phyloP scores from a whole-genome alignment of 1,284 basidiomycete genomes.

The Apiotrichum gamsii region DNA sequence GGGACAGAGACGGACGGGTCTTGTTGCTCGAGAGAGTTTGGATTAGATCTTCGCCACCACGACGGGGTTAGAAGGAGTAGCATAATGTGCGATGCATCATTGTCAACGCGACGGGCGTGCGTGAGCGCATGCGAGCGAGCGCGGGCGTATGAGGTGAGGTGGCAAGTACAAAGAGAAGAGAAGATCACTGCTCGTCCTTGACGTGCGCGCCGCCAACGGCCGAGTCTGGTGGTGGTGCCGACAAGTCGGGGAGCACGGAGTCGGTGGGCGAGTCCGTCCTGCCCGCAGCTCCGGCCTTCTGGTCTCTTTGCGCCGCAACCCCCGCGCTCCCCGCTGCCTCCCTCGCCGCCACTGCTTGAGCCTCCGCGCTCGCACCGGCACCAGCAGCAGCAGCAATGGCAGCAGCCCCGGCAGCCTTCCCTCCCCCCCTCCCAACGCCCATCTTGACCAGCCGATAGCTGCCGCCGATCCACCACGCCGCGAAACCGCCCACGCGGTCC shows the following conservation, averaged over 20 bases:
- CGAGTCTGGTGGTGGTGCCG: neutral
- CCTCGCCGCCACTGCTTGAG: too few relatives aligned
- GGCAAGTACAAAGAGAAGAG: too few relatives aligned
- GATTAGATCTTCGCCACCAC: too few relatives aligned
- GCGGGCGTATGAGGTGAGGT: too few relatives aligned
- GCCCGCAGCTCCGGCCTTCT: too few relatives aligned
- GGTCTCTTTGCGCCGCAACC: too few relatives aligned
- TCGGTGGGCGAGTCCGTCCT: neutral
- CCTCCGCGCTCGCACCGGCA: neutral
- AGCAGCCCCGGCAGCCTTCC: neutral
- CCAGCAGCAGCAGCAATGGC: neutral
- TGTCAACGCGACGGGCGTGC: neutral
- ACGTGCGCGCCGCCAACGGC: neutral
- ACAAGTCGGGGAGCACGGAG: neutral
- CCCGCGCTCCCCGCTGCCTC: neutral
- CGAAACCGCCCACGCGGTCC: slow-evolving; percentile 51
- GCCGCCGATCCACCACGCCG: slow-evolving; percentile 44
- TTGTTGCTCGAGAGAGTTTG: too few relatives aligned
- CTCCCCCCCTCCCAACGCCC: slow-evolving; percentile 22
- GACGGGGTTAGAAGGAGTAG: too few relatives aligned
- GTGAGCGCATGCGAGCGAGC: too few relatives aligned
- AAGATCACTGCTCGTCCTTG: neutral
- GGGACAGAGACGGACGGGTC: too few relatives aligned
- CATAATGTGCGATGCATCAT: too few relatives aligned
- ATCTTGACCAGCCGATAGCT: slow-evolving; percentile 33